These are phyloP conservation scores for Xerocomus minutiporus DNA, from an alignment of 1,284 basidiomycete genomes.

Conservation along the genomic window DNA sequence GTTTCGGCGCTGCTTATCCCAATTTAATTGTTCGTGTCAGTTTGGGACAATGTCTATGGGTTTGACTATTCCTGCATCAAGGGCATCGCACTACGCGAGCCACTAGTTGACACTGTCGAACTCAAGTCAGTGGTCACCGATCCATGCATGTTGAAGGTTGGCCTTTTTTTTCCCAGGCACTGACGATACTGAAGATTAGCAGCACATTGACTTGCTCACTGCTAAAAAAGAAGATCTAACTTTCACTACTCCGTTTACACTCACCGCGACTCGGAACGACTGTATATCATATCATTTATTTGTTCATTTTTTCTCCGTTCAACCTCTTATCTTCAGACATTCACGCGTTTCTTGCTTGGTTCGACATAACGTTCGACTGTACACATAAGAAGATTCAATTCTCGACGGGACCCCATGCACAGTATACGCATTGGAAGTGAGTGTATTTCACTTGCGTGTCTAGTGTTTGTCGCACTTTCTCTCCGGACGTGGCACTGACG, in stretches of 20 bases:
- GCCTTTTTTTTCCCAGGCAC: not conserved
- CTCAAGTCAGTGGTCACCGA: constrained; percentile 89
- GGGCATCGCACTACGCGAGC: constrained; percentile 95
- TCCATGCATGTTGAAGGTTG: constrained; percentile 37
- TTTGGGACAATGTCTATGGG: constrained; percentile 99
- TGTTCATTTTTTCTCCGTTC: constrained; percentile 2
- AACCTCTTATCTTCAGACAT: constrained; percentile 55
- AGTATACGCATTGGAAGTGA: constrained; percentile 97
- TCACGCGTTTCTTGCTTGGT: constrained; percentile 99
- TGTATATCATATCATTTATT: constrained; percentile 51
- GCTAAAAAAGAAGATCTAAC: constrained; percentile 94
- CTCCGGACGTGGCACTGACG: constrained; percentile 2
- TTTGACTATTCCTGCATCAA: constrained; percentile 99
- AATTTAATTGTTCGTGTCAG: constrained; percentile 39
- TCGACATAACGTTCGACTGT: constrained; percentile 94
- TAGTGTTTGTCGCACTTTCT: not conserved
- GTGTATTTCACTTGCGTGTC: constrained; percentile 29
- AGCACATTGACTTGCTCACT: constrained; percentile 89
- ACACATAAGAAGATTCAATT: constrained; percentile 96
- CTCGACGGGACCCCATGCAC: constrained; percentile 92
- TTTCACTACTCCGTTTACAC: constrained; percentile 78
- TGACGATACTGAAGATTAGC: constrained; percentile 8
- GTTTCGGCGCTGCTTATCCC: not conserved
- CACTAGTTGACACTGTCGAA: constrained; percentile 97
- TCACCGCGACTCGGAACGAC: constrained; percentile 87